Evolutionary conservation across 2,329 filamentous ascomycete genomes (phyloP).

Genomic region (Diaporthe vexans): DNA sequence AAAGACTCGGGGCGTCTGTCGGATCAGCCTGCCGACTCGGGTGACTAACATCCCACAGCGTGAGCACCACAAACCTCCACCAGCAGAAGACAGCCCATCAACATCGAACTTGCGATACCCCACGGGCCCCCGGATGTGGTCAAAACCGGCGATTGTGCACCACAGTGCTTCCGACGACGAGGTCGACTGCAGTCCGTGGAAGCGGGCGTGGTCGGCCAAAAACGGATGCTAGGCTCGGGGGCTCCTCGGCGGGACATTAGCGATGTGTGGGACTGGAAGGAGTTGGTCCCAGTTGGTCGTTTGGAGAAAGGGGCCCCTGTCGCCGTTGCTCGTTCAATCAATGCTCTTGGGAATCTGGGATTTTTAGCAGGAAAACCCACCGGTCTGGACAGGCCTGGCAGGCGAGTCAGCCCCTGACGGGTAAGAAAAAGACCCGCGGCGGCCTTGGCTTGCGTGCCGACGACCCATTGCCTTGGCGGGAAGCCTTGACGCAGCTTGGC

Average conservation of each 20-base stretch:
- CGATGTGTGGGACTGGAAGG: slow-evolving; percentile 30
- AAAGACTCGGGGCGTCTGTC: background rate
- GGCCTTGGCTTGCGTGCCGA: slow-evolving; percentile 18
- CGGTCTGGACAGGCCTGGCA: slow-evolving; percentile 16
- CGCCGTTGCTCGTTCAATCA: background rate
- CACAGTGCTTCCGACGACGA: slow-evolving; percentile 1
- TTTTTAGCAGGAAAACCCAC: slow-evolving; percentile 18
- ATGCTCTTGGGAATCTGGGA: background rate
- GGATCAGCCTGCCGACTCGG: background rate
- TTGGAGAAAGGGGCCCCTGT: slow-evolving; percentile 10
- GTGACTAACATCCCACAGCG: slow-evolving; percentile 4
- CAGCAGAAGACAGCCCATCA: background rate
- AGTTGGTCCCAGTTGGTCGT: background rate
- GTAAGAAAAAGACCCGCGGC: slow-evolving; percentile 14
- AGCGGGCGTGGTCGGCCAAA: slow-evolving; percentile 23
- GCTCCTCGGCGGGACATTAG: slow-evolving; percentile 39
- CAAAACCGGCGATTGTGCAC: slow-evolving; percentile 33
- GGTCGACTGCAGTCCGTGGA: slow-evolving; percentile 38
- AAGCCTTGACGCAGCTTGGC: slow-evolving; percentile 32
- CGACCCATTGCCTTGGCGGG: slow-evolving; percentile 27
- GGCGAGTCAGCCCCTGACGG: slow-evolving; percentile 39
- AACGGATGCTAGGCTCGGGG: slow-evolving; percentile 37
- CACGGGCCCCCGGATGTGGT: background rate
- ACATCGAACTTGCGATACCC: slow-evolving; percentile 7
- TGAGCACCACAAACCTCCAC: background rate